Percentiles rank a stretch among this genome's conserved stretches.
Conservation (phyloP, 352 stramenopile species). For the Globisporangium iwayamae region DNA sequence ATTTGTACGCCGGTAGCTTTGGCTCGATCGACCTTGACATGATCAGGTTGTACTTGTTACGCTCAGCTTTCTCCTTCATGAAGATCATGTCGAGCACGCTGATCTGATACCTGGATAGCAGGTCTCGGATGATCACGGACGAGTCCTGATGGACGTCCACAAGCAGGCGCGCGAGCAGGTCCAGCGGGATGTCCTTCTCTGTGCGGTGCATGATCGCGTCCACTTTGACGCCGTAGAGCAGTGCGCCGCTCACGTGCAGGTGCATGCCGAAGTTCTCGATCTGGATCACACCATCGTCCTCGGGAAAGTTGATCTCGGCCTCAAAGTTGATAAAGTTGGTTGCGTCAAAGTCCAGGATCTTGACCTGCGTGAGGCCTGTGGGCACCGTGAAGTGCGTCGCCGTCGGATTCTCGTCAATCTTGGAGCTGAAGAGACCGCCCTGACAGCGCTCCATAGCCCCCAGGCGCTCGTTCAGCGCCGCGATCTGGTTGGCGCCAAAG, state of each 20-base stretch:
- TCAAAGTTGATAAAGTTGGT: constrained; percentile 99
- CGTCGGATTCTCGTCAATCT: constrained; percentile 85
- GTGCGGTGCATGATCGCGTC: constrained; percentile 97
- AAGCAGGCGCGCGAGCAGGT: constrained; percentile 93
- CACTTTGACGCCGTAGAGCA: constrained; percentile 87
- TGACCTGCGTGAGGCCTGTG: constrained; percentile 94
- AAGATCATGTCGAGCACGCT: constrained; percentile 96
- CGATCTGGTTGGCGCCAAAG: constrained; percentile 97
- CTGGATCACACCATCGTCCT: constrained; percentile 92
- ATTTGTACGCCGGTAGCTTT: constrained; percentile 95
- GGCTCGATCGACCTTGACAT: constrained; percentile 95
- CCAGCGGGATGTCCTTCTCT: constrained; percentile 94
- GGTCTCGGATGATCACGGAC: constrained; percentile 92
- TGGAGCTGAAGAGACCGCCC: constrained; percentile 94
- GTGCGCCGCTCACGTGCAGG: constrained; percentile 64
- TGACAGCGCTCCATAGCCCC: constrained; percentile 95
- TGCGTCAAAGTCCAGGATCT: constrained; percentile 96
- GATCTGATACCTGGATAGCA: constrained; percentile 95
- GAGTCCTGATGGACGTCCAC: constrained; percentile 97
- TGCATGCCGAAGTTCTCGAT: constrained; percentile 96
- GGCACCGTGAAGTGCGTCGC: constrained; percentile 85
- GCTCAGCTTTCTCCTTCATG: constrained; percentile 89
- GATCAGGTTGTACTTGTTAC: constrained; percentile 98
- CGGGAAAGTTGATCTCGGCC: constrained; percentile 95
- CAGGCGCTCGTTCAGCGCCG: constrained; percentile 95